Evolutionary conservation across 495 filamentous ascomycete genomes (phyloP), one percentile per base, ranked within the genome.

Genomic region (Copromyces sp.): DNA sequence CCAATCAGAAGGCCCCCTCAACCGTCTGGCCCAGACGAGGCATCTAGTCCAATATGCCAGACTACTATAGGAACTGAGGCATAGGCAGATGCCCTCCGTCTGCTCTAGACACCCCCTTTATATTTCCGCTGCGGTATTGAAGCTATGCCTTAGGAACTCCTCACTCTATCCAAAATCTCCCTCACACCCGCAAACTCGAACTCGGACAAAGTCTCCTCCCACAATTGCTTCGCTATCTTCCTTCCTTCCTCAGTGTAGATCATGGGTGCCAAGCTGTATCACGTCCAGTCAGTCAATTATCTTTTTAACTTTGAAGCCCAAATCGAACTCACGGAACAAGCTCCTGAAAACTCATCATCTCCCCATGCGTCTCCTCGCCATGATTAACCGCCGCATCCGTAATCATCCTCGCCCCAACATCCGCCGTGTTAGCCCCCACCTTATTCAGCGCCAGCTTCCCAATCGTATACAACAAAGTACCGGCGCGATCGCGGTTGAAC

Each of bases 171-270:
- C 40, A 70, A 9, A 14, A 68, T 70, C 17, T 42, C 32, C 24
- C 75, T 45, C 24, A 78, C 80, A 45, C 74, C 75, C 17, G 80
- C 81, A 72, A 84, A 85, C 3, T 74, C 72, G 59, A 85, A 71
- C 74, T 85, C 83, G 1, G 74, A 72, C 73, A 85, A 65, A 8
- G 81, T 85, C 71, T 86, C 84, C 45, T 82, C 68, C 82, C 80
- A 86, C 3, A 83, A 68, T 29, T 70, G 69, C 45, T 53, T 53
- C 32, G 72, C 76, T 9, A 82, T 73, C 40, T 69, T 47, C 69
- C 76, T 75, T 9, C 82, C 83, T 17, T 83, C 81, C 3, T 61
- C 47, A 1, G 80, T 83, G 73, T 84, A 84, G 9, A 77, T 59
- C 11, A 74, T 29, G 11, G 45, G 20, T 53, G 45, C 45, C 20